Percentiles rank a stretch among this genome's conserved stretches.
Conservation (phyloP, 768 basidiomycete species). For the Termitomyces bulborhizus region DNA sequence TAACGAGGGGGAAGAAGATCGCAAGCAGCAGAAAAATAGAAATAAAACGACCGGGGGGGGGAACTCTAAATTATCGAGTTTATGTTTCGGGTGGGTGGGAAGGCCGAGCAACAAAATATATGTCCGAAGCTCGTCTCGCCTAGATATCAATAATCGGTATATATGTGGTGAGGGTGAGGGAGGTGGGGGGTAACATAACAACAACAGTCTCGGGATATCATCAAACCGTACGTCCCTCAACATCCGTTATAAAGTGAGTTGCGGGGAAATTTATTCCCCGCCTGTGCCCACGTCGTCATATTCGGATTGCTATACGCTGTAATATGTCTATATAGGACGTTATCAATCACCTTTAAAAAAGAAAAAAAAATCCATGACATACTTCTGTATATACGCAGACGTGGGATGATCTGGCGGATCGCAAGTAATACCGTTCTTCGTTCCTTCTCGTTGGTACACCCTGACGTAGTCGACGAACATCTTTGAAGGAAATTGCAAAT, state of each 20-base stretch:
- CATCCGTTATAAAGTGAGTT: slow-evolving; percentile 48
- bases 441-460: slow-evolving; percentile 74
- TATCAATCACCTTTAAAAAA: not conserved
- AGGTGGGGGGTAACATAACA: too few relatives aligned
- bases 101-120: too few relatives aligned
- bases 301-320: slow-evolving; percentile 73
- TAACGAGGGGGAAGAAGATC: too few relatives aligned
- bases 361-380: slow-evolving; percentile 6
- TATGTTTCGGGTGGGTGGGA: too few relatives aligned
- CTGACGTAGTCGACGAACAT: slow-evolving; percentile 91
- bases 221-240: slow-evolving; percentile 12
- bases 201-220: too few relatives aligned
- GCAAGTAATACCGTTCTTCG: slow-evolving; percentile 69
- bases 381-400: slow-evolving; percentile 68
- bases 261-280: slow-evolving; percentile 69
- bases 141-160: not conserved
- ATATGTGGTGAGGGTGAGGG: not conserved
- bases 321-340: slow-evolving; percentile 27
- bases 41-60: too few relatives aligned
- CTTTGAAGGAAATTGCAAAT: slow-evolving; percentile 69
- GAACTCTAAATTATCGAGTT: too few relatives aligned
- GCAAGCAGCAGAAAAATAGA: too few relatives aligned
- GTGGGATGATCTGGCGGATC: slow-evolving; percentile 78
- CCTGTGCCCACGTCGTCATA: slow-evolving; percentile 78
- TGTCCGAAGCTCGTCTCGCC: not conserved